Evolutionary conservation across 2,329 filamentous ascomycete genomes (phyloP).

Genomic region (Emergomyces pasteurianus): DNA sequence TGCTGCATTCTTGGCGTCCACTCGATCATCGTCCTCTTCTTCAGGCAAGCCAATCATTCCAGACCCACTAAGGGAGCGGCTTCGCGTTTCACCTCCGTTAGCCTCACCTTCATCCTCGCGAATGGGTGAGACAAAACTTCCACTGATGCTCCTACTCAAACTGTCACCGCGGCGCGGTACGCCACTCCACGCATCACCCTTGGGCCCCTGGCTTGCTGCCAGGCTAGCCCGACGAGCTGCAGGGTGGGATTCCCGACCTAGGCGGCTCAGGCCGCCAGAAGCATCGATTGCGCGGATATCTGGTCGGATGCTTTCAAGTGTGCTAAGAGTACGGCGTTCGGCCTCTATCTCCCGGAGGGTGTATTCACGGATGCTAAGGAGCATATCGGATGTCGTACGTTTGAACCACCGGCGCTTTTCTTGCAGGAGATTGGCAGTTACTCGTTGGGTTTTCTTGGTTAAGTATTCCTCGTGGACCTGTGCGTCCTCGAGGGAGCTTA

Average conservation of each 20-base stretch:
- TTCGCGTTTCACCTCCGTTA: constrained; percentile 33
- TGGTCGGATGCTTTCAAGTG: constrained; percentile 83
- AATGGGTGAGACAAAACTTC: constrained; percentile 54
- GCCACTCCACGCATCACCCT: constrained; percentile 97
- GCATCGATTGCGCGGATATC: constrained; percentile 89
- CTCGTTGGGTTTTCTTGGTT: constrained; percentile 71
- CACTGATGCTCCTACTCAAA: constrained; percentile 64
- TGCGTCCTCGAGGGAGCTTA: constrained; percentile 78
- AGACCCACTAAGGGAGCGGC: constrained; percentile 33
- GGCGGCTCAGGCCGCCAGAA: constrained; percentile 74
- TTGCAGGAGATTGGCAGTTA: constrained; percentile 76
- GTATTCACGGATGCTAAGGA: constrained; percentile 77
- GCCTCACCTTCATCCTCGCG: constrained; percentile 49
- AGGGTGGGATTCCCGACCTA: constrained; percentile 82
- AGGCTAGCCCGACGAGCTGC: constrained; percentile 60
- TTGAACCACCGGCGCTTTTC: constrained; percentile 88
- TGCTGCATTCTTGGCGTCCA: constrained; percentile 92
- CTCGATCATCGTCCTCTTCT: constrained; percentile 73
- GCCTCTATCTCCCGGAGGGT: constrained; percentile 91
- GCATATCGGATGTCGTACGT: constrained; percentile 71
- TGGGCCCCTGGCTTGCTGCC: constrained; percentile 82
- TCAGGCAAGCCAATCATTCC: constrained; percentile 28
- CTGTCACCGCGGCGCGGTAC: constrained; percentile 73
- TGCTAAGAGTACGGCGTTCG: constrained; percentile 79
- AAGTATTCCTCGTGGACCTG: constrained; percentile 70